Evolutionary conservation across 2,329 filamentous ascomycete genomes (phyloP), one percentile per base, ranked within the genome.

Genomic region (Nigrograna mackinnonii): DNA sequence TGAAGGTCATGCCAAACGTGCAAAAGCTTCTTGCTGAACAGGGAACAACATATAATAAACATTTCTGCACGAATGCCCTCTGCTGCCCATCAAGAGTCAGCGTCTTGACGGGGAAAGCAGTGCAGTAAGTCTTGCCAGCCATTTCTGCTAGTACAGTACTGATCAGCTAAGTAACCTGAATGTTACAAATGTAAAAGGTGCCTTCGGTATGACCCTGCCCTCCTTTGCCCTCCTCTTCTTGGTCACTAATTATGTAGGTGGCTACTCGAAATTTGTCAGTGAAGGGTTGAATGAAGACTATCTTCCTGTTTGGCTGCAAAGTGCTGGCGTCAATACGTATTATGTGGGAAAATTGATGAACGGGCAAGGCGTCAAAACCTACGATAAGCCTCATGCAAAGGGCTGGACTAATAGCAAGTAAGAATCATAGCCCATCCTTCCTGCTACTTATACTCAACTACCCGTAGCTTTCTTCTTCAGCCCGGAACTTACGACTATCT

Each of bases 331-430:
- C 58, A 79, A 80, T 50, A 87, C 85, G 0, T 87, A 85, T 57
- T 88, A 87, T 54, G 80, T 79, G 0, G 85, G 83, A 16, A 89
- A 89, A 57, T 70, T 87, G 2, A 84, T 85, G 66, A 89, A 89
- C 51, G 71, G 76, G 0, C 83, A 86, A 39, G 79, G 71, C 0
- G 70, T 79, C 2, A 54, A 74, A 1, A 87, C 85, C 51, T 87
- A 86, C 59, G 69, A 84, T 56, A 67, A 71, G 4, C 77, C 83
- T 1, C 74, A 67, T 34, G 74, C 78, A 0, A 73, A 71, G 1
- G 84, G 83, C 1, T 87, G 80, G 72, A 84, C 73, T 13, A 73
- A 70, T 13, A 79, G 76, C 3, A 61, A 19, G 6, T 20, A 13
- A 5, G 31, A 33, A 11, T 17, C 31, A 7, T 33, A 33, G 7